Conservation (phyloP, 371 early-diverging fungal species). For the Basidiobolus heterosporus region DNA sequence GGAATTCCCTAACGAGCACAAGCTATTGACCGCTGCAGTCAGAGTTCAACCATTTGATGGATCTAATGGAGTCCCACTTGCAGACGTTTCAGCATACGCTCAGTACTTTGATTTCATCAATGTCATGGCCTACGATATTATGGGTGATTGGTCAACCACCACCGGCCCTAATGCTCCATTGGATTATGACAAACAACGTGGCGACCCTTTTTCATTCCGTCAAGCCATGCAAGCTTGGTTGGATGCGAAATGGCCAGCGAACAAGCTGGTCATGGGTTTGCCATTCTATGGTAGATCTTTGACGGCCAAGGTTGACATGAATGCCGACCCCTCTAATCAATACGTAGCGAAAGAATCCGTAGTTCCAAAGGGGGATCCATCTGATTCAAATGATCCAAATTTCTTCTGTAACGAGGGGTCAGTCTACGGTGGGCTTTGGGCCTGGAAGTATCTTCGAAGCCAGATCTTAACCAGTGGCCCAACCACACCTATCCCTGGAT, state of each 20-base stretch:
- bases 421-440: slow-evolving; percentile 43
- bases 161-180: slow-evolving; percentile 53
- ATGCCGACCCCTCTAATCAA: slow-evolving; percentile 8
- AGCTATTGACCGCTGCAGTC: slow-evolving; percentile 53
- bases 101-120: slow-evolving; percentile 35
- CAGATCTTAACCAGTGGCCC: slow-evolving; percentile 15
- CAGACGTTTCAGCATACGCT: slow-evolving; percentile 34
- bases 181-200: slow-evolving; percentile 1
- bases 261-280: slow-evolving; percentile 36
- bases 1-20: slow-evolving; percentile 15
- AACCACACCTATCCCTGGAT: slow-evolving; percentile 22
- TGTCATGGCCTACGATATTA: slow-evolving; percentile 32
- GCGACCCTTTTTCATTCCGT: slow-evolving; percentile 7
- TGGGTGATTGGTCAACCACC: slow-evolving; percentile 25
- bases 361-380: slow-evolving; percentile 22
- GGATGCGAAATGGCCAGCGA: slow-evolving; percentile 34
- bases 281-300: slow-evolving; percentile 39
- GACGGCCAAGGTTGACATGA: slow-evolving; percentile 10
- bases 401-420: slow-evolving; percentile 29
- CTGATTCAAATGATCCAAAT: slow-evolving; percentile 16
- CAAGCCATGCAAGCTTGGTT: slow-evolving; percentile 26
- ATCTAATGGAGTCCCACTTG: slow-evolving; percentile 27
- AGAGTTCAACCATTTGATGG: slow-evolving; percentile 44
- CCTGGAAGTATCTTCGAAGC: slow-evolving; percentile 42
- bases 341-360: slow-evolving; percentile 2